Base-by-base conservation (phyloP, 2,329 filamentous ascomycete genomes). In the Ampelomyces quisqualis region DNA sequence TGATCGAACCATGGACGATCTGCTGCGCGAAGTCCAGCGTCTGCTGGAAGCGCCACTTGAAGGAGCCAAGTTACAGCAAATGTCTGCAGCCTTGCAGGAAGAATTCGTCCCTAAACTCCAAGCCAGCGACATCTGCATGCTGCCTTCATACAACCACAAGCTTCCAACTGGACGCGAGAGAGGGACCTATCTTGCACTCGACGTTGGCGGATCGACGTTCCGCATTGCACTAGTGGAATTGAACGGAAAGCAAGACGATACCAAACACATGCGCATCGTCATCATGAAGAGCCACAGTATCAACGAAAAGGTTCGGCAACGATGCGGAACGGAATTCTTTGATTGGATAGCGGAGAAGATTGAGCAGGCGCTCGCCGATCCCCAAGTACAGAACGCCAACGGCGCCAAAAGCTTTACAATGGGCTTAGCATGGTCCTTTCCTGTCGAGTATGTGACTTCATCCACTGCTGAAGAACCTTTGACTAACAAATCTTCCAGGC, bases 171-270 rank as follows among this genome's bases (percentile, higher is more conserved):
- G 81, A 4, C 60, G 72, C 33, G 81, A 85, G 61, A 71, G 66
- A 34, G 81, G 81, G 7, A 79, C 79, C 10, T 82, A 76, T 55
- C 67, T 85, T 23, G 79, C 80, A 4, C 68, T 85, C 43, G 81
- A 85, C 55, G 79, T 84, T 14, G 81, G 81, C 21, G 81, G 81
- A n/a, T 84, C 81, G 11, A 84, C 80, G 1, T 81, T 84, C 54
- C 76, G 81, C 7, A 75, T 84, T 26, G 81, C 80, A 18, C 64
- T 84, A 46, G 76, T 84, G 20, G 72, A 81, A 47, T 62, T 85
- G 35, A 62, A 62, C 41, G 79, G 78, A 21, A 71, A 72, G 38
- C 56, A 67, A 6, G 58, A 68, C n/a, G 68, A 66, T 21, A 58
- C 63, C 47, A 69, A 70, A 42, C 67, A 70, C 46, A 75, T 84